phyloP scores from a whole-genome alignment of 352 stramenopile species.

The Phytopythium aichiense region DNA sequence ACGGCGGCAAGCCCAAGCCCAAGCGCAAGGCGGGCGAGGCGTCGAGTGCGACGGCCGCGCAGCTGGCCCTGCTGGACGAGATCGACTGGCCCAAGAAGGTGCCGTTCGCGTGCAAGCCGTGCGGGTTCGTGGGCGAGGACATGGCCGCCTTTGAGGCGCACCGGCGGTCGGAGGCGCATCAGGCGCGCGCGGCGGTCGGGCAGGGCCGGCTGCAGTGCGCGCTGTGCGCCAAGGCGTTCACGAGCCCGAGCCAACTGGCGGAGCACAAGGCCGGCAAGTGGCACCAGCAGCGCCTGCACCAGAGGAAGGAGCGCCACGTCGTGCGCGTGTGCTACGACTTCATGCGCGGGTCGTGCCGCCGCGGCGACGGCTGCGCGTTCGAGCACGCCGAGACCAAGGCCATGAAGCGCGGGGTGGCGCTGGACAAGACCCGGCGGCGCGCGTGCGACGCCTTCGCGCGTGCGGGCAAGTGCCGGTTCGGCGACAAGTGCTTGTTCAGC shows the following conservation, averaged over 20 bases:
- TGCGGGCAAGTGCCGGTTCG: conserved; percentile 55
- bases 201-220: conserved; percentile 38
- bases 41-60: conserved; percentile 11
- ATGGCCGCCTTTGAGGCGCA: conserved; percentile 64
- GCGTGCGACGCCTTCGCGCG: conserved; percentile 50
- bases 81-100: conserved; percentile 69
- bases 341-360: conserved; percentile 62
- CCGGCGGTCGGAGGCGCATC: conserved; percentile 39
- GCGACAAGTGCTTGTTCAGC: conserved; percentile 70
- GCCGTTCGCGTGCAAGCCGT: conserved; percentile 80
- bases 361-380: conserved; percentile 65
- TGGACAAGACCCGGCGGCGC: conserved; percentile 51
- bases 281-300: conserved; percentile 68
- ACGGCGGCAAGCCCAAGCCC: conserved; percentile 39
- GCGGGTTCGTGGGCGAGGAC: conserved; percentile 70
- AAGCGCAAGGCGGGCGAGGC: conserved; percentile 26
- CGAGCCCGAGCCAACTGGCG: conserved; percentile 60
- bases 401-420: conserved; percentile 43
- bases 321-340: conserved; percentile 84
- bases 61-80: conserved; percentile 36
- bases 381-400: conserved; percentile 68
- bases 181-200: conserved; percentile 25
- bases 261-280: conserved; percentile 81
- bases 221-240: conserved; percentile 80
- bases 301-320: conserved; percentile 63